These are phyloP conservation scores for Paracoccidioides brasiliensis DNA, from an alignment of 2,329 filamentous ascomycete species.

Conservation along the genomic window DNA sequence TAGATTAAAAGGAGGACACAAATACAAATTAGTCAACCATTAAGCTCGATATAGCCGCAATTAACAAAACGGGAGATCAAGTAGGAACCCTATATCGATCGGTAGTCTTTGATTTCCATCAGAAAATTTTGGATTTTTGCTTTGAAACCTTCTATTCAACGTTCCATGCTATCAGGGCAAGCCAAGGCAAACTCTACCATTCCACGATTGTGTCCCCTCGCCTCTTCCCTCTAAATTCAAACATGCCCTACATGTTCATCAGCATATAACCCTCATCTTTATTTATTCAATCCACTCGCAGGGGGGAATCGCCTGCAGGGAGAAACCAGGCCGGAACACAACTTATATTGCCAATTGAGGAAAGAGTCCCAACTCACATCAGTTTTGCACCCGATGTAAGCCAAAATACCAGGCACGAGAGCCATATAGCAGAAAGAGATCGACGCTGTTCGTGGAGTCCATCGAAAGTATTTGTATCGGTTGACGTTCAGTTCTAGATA, in stretches of 20 bases:
- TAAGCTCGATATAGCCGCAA: background rate
- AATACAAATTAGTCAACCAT: background rate
- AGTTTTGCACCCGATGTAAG: slow-evolving; percentile 61
- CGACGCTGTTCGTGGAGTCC: slow-evolving; percentile 71
- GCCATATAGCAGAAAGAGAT: slow-evolving; percentile 66
- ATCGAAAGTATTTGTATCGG: slow-evolving; percentile 91
- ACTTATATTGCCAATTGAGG: background rate
- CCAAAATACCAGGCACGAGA: slow-evolving; percentile 57
- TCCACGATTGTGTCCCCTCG: slow-evolving; percentile 74
- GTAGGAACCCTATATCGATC: background rate
- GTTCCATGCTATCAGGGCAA: slow-evolving; percentile 12
- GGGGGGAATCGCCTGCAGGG: background rate
- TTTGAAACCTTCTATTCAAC: background rate
- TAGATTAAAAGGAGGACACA: background rate
- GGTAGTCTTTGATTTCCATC: background rate
- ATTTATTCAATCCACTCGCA: background rate
- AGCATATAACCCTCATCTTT: background rate
- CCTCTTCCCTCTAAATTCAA: slow-evolving; percentile 72
- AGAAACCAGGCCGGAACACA: background rate
- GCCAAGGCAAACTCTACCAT: slow-evolving; percentile 39
- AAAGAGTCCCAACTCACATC: slow-evolving; percentile 53
- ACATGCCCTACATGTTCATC: slow-evolving; percentile 56
- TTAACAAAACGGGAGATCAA: background rate
- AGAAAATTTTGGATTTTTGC: background rate
- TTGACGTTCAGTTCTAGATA: slow-evolving; percentile 21